Conservation (phyloP, 176 grass and related monocot species). For the Avena eriantha region DNA sequence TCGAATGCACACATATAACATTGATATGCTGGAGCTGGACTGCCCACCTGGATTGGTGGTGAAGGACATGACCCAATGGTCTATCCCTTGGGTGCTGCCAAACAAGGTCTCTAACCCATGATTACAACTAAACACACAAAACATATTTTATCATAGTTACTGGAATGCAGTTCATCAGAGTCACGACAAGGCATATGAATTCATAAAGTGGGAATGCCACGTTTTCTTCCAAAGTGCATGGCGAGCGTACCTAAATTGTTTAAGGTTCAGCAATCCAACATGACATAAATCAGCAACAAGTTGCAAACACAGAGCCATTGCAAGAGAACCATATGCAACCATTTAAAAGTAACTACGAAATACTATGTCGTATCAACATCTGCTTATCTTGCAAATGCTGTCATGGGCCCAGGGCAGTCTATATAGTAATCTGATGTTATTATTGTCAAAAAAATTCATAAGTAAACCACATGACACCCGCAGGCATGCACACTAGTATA, state of each 20-base stretch:
- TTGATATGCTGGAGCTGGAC: conserved; percentile 6
- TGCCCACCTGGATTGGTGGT: neutral
- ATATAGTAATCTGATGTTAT: neutral
- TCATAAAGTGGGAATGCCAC: neutral
- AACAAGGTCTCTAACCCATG: neutral
- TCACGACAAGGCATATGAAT: neutral
- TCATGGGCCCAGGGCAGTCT: neutral
- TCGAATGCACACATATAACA: neutral
- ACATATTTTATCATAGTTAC: neutral
- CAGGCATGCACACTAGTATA: neutral
- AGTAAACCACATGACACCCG: neutral
- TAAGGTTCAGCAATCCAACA: neutral
- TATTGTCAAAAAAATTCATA: neutral
- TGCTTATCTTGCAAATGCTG: neutral
- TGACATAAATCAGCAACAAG: neutral
- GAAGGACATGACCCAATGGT: neutral
- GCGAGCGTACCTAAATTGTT: neutral
- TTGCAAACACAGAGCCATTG: conserved; percentile 2
- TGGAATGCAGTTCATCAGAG: neutral
- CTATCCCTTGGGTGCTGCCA: neutral
- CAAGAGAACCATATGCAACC: neutral
- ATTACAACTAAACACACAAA: neutral
- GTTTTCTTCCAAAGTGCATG: neutral
- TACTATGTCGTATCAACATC: conserved; percentile 1
- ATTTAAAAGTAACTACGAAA: neutral